Conservation (phyloP, 257 asterid species). For the Solanum chaucha region DNA sequence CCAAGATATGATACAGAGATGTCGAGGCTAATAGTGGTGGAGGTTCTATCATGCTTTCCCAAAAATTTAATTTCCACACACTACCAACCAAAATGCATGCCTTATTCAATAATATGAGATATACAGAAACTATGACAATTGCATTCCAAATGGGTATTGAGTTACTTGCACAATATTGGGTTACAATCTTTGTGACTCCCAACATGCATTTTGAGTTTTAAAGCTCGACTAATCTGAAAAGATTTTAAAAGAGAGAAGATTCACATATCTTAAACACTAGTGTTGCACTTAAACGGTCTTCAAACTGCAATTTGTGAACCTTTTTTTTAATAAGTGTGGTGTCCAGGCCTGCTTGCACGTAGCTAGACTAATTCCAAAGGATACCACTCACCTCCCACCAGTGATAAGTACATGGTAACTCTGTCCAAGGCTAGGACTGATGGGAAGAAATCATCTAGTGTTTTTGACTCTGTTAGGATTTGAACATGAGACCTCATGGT, state of each 20-base stretch:
- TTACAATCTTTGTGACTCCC: background rate
- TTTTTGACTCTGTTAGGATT: background rate
- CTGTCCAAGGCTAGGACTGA: background rate
- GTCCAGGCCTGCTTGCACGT: background rate
- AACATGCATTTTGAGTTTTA: background rate
- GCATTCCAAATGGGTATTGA: background rate
- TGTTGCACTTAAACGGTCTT: background rate
- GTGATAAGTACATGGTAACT: background rate
- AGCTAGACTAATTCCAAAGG: background rate
- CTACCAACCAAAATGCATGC: background rate
- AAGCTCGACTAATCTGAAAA: background rate
- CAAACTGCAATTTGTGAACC: background rate
- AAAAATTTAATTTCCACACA: background rate
- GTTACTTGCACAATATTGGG: background rate
- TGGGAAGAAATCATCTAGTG: background rate
- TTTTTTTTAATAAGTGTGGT: background rate
- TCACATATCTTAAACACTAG: background rate
- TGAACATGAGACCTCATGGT: background rate
- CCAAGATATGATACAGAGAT: background rate
- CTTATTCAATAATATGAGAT: background rate
- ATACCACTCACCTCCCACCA: background rate
- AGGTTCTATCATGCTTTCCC: background rate
- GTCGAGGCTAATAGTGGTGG: background rate
- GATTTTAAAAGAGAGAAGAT: background rate
- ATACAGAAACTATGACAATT: background rate